Percentiles rank a stretch among this genome's conserved stretches.
Evolutionary conservation across 495 filamentous ascomycete genomes (phyloP).

Genomic region (Aspergillus bertholletiae): DNA sequence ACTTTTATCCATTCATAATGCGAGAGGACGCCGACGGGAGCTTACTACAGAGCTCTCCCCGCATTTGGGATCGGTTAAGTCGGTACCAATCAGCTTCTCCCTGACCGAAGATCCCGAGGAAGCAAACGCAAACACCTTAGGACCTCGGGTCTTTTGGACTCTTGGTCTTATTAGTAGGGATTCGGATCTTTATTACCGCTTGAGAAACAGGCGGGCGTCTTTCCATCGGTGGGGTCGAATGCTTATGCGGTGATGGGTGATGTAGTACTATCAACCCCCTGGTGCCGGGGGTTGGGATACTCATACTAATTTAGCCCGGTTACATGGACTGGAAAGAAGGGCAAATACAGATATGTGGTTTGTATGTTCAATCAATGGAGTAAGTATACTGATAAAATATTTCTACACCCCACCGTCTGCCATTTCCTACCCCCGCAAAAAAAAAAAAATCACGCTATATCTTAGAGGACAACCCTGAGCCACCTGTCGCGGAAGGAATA

Average conservation of each 20-base stretch:
- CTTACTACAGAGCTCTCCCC: neutral
- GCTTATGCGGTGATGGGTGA: too few relatives aligned
- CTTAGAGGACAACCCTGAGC: slow-evolving; percentile 10
- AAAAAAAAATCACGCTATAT: slow-evolving; percentile 10
- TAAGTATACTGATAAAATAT: neutral
- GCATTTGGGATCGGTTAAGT: neutral
- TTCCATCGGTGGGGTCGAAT: too few relatives aligned
- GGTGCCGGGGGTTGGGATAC: too few relatives aligned
- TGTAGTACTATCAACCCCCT: too few relatives aligned
- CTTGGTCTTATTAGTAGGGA: too few relatives aligned
- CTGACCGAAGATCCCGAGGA: slow-evolving; percentile 10
- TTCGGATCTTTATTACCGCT: too few relatives aligned
- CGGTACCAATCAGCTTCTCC: slow-evolving; percentile 6
- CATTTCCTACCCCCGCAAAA: neutral
- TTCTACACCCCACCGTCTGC: slow-evolving; percentile 1
- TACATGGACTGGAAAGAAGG: too few relatives aligned
- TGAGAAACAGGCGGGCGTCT: too few relatives aligned
- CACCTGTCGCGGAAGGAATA: slow-evolving; percentile 2
- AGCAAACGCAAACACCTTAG: neutral
- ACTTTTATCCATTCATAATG: neutral
- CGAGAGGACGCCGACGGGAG: neutral
- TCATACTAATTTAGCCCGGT: too few relatives aligned
- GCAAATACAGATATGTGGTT: too few relatives aligned
- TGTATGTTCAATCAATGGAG: neutral
- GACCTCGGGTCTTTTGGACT: slow-evolving; percentile 14